These are phyloP conservation scores for Neurospora tetraspora DNA, from an alignment of 495 filamentous ascomycete genomes.

Conservation along the genomic window DNA sequence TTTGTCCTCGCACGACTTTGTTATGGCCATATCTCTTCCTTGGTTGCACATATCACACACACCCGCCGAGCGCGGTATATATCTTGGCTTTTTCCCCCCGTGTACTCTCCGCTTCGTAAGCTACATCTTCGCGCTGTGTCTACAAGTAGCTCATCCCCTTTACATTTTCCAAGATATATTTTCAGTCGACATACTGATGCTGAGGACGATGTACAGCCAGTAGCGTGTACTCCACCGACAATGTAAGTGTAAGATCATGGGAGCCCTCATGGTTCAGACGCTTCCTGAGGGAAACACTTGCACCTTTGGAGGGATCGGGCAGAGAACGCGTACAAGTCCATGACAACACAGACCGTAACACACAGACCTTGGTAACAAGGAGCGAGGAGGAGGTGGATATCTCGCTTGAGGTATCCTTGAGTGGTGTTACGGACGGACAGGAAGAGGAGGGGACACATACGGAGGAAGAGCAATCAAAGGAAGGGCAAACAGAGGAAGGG, in stretches of 20 bases:
- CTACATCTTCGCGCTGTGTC: not conserved
- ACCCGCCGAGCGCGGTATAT: not conserved
- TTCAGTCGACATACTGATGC: not conserved
- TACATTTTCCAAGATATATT: not conserved
- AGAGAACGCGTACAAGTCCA: not conserved
- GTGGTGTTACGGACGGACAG: not conserved
- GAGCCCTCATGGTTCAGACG: not conserved
- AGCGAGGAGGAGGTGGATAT: not conserved
- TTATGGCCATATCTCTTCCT: not conserved
- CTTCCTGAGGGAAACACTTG: not conserved
- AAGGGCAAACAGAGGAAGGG: not conserved
- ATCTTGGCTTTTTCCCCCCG: not conserved
- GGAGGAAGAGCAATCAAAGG: not conserved
- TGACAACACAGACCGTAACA: not conserved
- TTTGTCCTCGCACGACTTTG: too few relatives aligned
- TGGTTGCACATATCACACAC: not conserved
- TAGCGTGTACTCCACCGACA: not conserved
- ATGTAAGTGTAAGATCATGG: not conserved
- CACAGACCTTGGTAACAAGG: not conserved
- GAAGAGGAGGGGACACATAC: not conserved
- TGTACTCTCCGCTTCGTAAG: not conserved
- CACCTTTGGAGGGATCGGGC: not conserved
- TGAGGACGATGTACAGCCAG: not conserved
- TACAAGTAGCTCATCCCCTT: not conserved
- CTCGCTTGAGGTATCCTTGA: not conserved